Base-by-base conservation (phyloP, 495 filamentous ascomycete species). In the Aspergillus kassunensis region DNA sequence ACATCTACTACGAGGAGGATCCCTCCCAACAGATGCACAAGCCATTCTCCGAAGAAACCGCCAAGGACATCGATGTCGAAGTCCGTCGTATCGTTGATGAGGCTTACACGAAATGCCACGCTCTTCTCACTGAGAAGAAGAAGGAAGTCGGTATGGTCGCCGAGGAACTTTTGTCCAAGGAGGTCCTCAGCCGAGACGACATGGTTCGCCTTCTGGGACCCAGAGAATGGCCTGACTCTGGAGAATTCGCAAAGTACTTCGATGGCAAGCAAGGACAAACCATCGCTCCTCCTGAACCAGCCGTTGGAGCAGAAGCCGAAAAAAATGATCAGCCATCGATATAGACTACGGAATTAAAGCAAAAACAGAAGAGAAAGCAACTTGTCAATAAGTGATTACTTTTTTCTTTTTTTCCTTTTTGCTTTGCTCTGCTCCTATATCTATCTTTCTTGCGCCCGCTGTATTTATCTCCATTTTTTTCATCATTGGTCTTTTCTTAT, bases 171-270 rank as follows among this genome's bases (percentile, higher is more conserved):
- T 72, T 98, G 52, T 78, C 70, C 50, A 97, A 97, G 78, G 93
- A 98, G 75, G 84, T 97, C 51, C 76, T 98, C 21, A 80, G 80
- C 13, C 78, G 93, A 44, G 93, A 97, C 54, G 93, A 98, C 71
- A 81, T 98, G 78, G 78, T 97, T 34, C 77, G 93, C 45, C 72
- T 98, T 42, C 74, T 98, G 20, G 93, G 93, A 2, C 85, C 83
- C 33, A 76, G 93, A 46, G 83, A 86, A 34, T 97, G 84, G 66
- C 83, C 84, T 19, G 91, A 97, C 39, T 82, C 85, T 55, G 83
- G 84, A 58, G 91, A 97, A 53, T 97, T 98, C 65, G 69, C 80
- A 44, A 97, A 96, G 73, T 97, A 96, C 73, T 98, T 98, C 66
- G 83, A 85, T 49, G 69, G 72, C 33, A 60, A 50, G 11, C 60